Evolutionary conservation across 2,329 filamentous ascomycete genomes (phyloP).

Genomic region (Cladophialophora yegresii): DNA sequence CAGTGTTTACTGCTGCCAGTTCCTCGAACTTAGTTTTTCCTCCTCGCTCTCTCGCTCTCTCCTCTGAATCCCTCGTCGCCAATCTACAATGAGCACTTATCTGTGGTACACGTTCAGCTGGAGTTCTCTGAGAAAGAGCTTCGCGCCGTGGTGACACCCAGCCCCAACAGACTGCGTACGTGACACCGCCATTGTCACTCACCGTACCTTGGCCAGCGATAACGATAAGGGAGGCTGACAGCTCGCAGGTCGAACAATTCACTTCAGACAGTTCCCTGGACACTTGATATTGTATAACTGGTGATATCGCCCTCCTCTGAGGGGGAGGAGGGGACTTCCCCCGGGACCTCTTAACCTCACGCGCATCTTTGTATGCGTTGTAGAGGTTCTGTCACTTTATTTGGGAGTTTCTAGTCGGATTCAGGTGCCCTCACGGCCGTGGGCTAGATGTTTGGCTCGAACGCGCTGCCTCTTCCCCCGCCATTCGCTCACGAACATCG

Average conservation of each 20-base stretch:
- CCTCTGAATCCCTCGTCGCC: conserved; percentile 6
- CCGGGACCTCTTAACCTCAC: conserved; percentile 11
- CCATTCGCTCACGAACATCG: conserved; percentile 33
- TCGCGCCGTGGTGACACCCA: conserved; percentile 30
- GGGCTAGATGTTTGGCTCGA: conserved; percentile 37
- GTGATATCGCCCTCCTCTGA: conserved; percentile 24
- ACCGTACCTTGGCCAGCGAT: conserved; percentile 27
- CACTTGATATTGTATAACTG: conserved; percentile 14
- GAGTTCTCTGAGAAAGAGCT: conserved; percentile 37
- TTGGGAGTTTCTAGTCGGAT: conserved; percentile 4
- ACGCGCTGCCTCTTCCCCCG: conserved; percentile 31
- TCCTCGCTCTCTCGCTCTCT: conserved; percentile 3
- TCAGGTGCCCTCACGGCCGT: conserved; percentile 8
- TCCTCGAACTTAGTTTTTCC: conserved; percentile 6
- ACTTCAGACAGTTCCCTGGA: conserved; percentile 14
- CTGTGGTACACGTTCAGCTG: conserved; percentile 38
- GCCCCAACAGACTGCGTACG: conserved; percentile 22
- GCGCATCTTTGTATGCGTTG: conserved; percentile 21
- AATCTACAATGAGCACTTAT: conserved; percentile 37
- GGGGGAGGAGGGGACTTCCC: conserved; percentile 12
- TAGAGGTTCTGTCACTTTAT: conserved; percentile 10
- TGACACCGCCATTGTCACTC: conserved; percentile 16
- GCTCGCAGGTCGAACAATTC: conserved; percentile 20
- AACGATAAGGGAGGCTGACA: conserved; percentile 22
- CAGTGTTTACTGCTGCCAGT: conserved; percentile 12